phyloP scores from a whole-genome alignment of 1,284 basidiomycete species.

The Pisolithus thermaeus region DNA sequence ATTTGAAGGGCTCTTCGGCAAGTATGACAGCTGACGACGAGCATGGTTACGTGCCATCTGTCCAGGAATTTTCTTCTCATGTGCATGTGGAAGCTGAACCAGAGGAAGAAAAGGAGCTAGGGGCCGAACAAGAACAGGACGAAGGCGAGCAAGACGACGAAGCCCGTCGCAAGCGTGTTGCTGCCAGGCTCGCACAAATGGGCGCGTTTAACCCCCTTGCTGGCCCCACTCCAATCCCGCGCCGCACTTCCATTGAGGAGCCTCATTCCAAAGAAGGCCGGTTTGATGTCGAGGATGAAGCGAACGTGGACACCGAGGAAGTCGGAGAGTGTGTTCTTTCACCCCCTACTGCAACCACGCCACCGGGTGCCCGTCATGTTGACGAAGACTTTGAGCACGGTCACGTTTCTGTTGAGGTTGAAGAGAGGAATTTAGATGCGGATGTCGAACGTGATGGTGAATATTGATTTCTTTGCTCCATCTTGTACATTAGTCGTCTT shows the following conservation, averaged over 20 bases:
- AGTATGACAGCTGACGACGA: neutral
- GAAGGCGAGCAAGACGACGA: slow-evolving; percentile 48
- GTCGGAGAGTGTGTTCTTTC: slow-evolving; percentile 6
- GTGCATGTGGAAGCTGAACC: neutral
- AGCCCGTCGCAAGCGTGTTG: slow-evolving; percentile 48
- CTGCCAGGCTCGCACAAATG: slow-evolving; percentile 58
- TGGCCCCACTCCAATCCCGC: slow-evolving; percentile 30
- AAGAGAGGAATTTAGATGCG: slow-evolving; percentile 6
- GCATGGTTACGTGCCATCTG: neutral
- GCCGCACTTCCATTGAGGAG: slow-evolving; percentile 18
- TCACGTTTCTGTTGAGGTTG: neutral
- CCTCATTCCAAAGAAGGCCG: slow-evolving; percentile 1
- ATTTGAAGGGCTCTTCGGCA: neutral
- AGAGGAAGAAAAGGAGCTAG: neutral
- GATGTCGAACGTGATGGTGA: slow-evolving; percentile 44
- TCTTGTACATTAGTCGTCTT: slow-evolving; percentile 22
- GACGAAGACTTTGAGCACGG: neutral
- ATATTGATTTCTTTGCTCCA: slow-evolving; percentile 36
- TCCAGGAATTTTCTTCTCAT: neutral
- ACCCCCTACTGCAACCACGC: slow-evolving; percentile 6
- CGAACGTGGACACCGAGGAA: slow-evolving; percentile 20
- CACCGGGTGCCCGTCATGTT: neutral
- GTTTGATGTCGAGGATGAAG: slow-evolving; percentile 17
- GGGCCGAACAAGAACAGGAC: slow-evolving; percentile 8
- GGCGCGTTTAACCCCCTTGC: slow-evolving; percentile 62